Evolutionary conservation across 768 basidiomycete genomes (phyloP).

Genomic region (Pilatotrama ljubarskyi): DNA sequence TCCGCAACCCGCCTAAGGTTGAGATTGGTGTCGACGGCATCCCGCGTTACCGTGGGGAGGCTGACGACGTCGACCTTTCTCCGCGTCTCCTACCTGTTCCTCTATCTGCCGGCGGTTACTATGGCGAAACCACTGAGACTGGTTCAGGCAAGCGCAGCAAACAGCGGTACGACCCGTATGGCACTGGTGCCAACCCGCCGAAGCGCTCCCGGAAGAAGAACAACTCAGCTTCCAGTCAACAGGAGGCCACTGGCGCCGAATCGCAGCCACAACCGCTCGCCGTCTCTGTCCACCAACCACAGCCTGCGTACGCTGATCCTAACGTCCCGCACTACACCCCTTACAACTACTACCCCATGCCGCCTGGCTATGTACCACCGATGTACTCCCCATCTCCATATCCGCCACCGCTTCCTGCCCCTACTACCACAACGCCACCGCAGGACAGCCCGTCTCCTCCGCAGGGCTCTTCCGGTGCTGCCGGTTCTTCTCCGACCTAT

Average conservation of each 20-base stretch:
- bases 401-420: conserved; percentile 7
- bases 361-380: conserved; percentile 13
- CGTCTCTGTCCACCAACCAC: conserved; percentile 16
- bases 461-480: not conserved
- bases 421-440: conserved; percentile 16
- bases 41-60: conserved; percentile 80
- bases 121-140: conserved; percentile 22
- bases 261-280: conserved; percentile 11
- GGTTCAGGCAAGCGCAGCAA: conserved; percentile 31
- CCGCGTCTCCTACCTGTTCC: conserved; percentile 32
- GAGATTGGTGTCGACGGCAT: conserved; percentile 83
- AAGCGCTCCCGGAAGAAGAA: conserved; percentile 31
- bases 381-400: conserved; percentile 21
- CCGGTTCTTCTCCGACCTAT: conserved; percentile 5
- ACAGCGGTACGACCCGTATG: conserved; percentile 35
- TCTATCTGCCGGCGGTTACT: conserved; percentile 23
- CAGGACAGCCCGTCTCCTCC: conserved; percentile 16
- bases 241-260: conserved; percentile 20
- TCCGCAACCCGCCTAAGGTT: conserved; percentile 87
- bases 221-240: conserved; percentile 20
- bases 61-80: conserved; percentile 56
- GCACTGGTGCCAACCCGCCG: conserved; percentile 9
- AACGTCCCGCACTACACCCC: conserved; percentile 18
- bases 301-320: conserved; percentile 15
- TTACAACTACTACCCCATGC: conserved; percentile 23